These are phyloP conservation scores for Dalbergia oliveri DNA, from an alignment of 306 rosid species.

Conservation along the genomic window DNA sequence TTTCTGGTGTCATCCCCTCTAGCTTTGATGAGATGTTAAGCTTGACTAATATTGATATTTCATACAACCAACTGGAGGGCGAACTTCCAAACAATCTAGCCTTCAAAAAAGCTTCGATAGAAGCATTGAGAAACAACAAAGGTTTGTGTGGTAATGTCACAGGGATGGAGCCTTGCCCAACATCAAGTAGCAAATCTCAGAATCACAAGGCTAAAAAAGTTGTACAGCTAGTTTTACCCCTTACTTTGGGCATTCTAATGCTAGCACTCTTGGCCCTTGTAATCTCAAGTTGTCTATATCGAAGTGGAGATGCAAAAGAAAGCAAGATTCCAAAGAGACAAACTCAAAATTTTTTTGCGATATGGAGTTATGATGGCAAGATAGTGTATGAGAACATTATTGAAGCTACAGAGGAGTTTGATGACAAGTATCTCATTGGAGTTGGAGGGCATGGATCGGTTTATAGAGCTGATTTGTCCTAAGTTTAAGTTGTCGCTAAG, in stretches of 20 bases:
- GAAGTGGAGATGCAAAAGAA: not conserved
- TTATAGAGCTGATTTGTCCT: not conserved
- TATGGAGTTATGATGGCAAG: conserved; percentile 42
- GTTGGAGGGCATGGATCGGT: no score
- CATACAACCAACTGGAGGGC: no score
- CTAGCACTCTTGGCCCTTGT: not conserved
- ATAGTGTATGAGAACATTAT: conserved; percentile 27
- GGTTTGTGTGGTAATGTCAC: conserved; percentile 19
- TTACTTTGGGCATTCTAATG: not conserved
- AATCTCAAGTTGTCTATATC: not conserved
- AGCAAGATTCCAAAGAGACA: not conserved
- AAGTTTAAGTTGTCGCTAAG: conserved; percentile 15
- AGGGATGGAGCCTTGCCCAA: not conserved
- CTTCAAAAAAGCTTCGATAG: no score
- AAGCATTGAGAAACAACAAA: conserved; percentile 23
- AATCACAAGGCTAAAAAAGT: not conserved
- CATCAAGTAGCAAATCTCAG: not conserved
- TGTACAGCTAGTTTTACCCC: not conserved
- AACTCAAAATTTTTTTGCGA: not conserved
- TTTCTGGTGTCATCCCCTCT: no score
- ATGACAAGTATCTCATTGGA: not conserved
- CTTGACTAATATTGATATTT: no score
- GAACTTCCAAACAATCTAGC: no score
- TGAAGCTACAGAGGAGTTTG: conserved; percentile 31
- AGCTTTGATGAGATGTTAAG: no score